Conservation (phyloP, 768 basidiomycete species). For the Tylopilus balloui region DNA sequence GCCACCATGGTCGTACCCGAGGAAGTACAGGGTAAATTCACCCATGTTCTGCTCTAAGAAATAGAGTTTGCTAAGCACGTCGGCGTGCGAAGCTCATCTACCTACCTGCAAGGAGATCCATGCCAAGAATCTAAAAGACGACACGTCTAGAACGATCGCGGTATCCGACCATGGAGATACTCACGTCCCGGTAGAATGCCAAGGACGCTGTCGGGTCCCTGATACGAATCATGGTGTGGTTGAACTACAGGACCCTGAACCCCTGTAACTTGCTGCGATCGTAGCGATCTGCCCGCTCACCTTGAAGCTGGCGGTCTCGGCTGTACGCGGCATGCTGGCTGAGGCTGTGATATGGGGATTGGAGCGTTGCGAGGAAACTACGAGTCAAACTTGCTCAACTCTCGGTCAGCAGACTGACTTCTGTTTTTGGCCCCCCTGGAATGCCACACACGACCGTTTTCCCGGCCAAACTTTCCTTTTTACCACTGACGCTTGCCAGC, state of each 20-base stretch:
- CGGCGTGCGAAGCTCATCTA: neutral
- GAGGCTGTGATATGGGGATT: slow-evolving; percentile 8
- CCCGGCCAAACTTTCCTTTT: no score
- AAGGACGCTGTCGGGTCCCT: slow-evolving; percentile 83
- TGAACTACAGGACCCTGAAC: slow-evolving; percentile 45
- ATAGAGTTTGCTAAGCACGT: slow-evolving; percentile 2
- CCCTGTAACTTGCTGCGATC: neutral
- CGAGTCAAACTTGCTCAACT: neutral
- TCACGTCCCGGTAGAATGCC: slow-evolving; percentile 72
- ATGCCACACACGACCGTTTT: neutral
- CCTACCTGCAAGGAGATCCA: slow-evolving; percentile 65
- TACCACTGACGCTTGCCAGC: neutral
- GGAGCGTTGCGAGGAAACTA: neutral
- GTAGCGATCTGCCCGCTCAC: slow-evolving; percentile 27
- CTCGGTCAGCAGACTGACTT: neutral
- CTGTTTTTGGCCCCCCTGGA: slow-evolving; percentile 14
- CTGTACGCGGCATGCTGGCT: slow-evolving; percentile 53
- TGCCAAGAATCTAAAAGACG: slow-evolving; percentile 52
- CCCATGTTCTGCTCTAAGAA: slow-evolving; percentile 46
- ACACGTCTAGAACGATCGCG: neutral
- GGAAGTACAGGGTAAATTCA: slow-evolving; percentile 80
- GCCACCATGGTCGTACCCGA: slow-evolving; percentile 68
- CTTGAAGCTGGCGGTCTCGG: slow-evolving; percentile 64
- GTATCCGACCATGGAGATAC: slow-evolving; percentile 11
- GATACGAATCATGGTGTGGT: slow-evolving; percentile 86